phyloP scores from a whole-genome alignment of 768 basidiomycete genomes.

The Russula compacta region DNA sequence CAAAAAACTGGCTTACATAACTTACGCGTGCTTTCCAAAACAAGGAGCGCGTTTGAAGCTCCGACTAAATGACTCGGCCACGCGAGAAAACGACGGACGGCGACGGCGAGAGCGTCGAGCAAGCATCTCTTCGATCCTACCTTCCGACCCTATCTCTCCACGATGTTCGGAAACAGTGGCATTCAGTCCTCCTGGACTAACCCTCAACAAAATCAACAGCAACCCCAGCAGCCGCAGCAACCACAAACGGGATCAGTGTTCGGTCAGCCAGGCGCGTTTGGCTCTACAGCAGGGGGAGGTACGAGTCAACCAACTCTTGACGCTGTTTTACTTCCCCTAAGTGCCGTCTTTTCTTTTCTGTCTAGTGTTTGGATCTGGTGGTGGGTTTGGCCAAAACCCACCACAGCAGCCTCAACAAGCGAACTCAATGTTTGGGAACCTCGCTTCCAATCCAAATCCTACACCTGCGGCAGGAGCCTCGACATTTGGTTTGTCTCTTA shows the following conservation, averaged over 20 bases:
- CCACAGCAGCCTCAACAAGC: constrained; percentile 46
- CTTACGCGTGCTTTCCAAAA: not conserved
- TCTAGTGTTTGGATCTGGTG: constrained; percentile 33
- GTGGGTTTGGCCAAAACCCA: constrained; percentile 42
- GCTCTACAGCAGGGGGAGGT: constrained; percentile 43
- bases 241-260: constrained; percentile 40
- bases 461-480: constrained; percentile 28
- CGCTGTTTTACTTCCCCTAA: constrained; percentile 11
- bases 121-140: not conserved
- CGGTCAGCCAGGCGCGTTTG: constrained; percentile 63
- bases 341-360: constrained; percentile 5
- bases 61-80: constrained; percentile 12
- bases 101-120: not conserved
- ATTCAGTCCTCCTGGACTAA: constrained; percentile 61
- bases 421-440: constrained; percentile 76
- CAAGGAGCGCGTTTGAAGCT: constrained; percentile 11
- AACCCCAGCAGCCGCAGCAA: constrained; percentile 41
- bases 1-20: constrained; percentile 3
- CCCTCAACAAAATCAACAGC: constrained; percentile 57
- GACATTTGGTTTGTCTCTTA: constrained; percentile 29
- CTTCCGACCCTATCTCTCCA: constrained; percentile 12
- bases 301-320: constrained; percentile 18
- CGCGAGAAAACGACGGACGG: not conserved
- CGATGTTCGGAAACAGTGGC: constrained; percentile 50
- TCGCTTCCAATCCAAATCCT: constrained; percentile 30